Percentiles rank a stretch among this genome's conserved stretches.
Conservation (phyloP, 106 monocot genomes). For the Allium fistulosum region DNA sequence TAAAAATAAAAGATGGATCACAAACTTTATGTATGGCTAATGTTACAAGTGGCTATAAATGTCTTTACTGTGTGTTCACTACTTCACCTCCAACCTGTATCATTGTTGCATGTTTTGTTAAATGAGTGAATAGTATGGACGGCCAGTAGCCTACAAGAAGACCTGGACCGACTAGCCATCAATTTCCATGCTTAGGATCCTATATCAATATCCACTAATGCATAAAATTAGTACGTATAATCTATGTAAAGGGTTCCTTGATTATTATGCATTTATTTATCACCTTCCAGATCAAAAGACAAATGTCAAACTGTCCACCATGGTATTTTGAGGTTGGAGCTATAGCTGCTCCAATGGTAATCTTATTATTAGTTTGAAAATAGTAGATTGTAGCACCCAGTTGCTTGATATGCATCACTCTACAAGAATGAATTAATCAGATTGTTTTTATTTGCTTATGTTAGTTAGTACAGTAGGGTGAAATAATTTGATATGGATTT, state of each 20-base stretch:
- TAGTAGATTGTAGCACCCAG: conserved; percentile 14
- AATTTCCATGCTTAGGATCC: conserved; percentile 95
- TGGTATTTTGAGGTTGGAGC: conserved; percentile 7
- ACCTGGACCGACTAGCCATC: conserved; percentile 88
- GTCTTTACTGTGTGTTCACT: conserved; percentile 30
- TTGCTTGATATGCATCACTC: conserved; percentile 18
- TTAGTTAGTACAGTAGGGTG: background rate
- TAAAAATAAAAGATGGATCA: too few species aligned
- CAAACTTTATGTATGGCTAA: too few species aligned
- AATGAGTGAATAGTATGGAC: conserved; percentile 59
- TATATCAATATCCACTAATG: background rate
- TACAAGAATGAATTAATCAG: conserved; percentile 2
- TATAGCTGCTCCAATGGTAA: conserved; percentile 16
- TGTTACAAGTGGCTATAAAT: too few species aligned
- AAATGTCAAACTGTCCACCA: conserved; percentile 11
- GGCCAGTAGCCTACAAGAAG: conserved; percentile 75
- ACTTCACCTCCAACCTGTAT: conserved; percentile 71
- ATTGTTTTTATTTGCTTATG: background rate
- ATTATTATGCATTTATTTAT: background rate
- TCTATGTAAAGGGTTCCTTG: background rate
- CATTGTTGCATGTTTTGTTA: conserved; percentile 59
- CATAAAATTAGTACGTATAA: background rate
- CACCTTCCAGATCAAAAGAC: conserved; percentile 15
- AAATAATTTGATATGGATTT: background rate
- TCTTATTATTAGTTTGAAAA: conserved; percentile 17